Base-by-base conservation (phyloP, 805 yeast genomes). In the Kluyveromyces siamensis region DNA sequence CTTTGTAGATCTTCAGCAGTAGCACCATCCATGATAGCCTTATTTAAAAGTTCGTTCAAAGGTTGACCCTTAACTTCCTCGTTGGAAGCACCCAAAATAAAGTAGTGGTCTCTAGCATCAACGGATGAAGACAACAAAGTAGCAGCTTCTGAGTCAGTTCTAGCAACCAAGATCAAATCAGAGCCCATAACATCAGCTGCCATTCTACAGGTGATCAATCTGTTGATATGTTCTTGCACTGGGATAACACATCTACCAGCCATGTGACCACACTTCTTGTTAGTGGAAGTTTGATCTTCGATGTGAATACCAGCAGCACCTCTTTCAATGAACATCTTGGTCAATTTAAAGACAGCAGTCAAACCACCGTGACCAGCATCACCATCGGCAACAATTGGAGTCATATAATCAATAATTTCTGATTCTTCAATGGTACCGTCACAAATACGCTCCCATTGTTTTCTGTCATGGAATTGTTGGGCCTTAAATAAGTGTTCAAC, bases 311-410 rank as follows among this genome's bases (percentile, higher is more conserved):
- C 98, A 51, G 98, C 97, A 49, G 98, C 99, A 70, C 98, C 98
- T 62, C 95, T 82, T 74, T 91, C 98, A 60, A 91, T 87, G 66
- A 91, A 91, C 81, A 91, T 76, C 75, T 91, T 91, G 62, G 96
- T 89, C 68, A 91, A 80, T 73, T 91, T 91, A 73, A 89, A 84
- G 58, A 88, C 88, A 49, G 98, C 98, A 51, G 98, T 90, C 60
- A 89, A 77, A 67, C 99, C 98, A 72, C 99, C 99, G 69, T 91
- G 98, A 59, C 99, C 99, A 50, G 98, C 93, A 72, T 91, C 99
- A 57, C 91, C 99, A 68, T 91, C 99, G 40, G 98, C 98, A 60
- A 91, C 77, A 59, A 91, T 87, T 50, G 99, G 99, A 61, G 96
- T 81, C 66, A 91, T 72, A 70, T 85, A 91, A 73, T 91, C 99